Percentiles rank a stretch among this genome's conserved stretches.
Evolutionary conservation across 2,329 filamentous ascomycete genomes (phyloP).

Genomic region (Blastomyces silverae): DNA sequence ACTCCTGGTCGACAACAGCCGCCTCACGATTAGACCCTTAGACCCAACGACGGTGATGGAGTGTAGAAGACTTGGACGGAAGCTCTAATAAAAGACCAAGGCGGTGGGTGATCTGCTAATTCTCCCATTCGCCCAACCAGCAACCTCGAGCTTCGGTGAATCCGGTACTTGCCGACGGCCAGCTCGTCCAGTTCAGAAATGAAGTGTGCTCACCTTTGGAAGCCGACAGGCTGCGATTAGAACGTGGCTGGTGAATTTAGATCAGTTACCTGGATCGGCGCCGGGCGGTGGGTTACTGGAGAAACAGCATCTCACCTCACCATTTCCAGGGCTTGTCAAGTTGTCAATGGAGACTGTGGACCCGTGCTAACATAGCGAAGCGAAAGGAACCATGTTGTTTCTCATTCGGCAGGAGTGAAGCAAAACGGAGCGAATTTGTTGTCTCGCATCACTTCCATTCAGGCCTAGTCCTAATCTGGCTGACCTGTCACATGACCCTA

Average conservation of each 20-base stretch:
- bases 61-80: neutral
- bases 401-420: neutral
- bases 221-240: neutral
- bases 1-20: neutral
- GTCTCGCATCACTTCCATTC: neutral
- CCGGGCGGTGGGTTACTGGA: neutral
- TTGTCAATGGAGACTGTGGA: neutral
- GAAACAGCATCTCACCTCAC: neutral
- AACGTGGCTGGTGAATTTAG: neutral
- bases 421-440: neutral
- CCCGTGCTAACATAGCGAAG: neutral
- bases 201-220: neutral
- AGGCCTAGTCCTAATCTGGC: constrained; percentile 18
- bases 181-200: neutral
- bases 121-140: neutral
- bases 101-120: neutral
- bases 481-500: constrained; percentile 18
- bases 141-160: neutral
- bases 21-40: neutral
- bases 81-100: neutral
- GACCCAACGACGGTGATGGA: neutral
- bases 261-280: neutral
- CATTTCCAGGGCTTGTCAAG: neutral
- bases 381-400: neutral
- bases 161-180: neutral